Evolutionary conservation across 768 basidiomycete genomes (phyloP).

Genomic region (Naganishia randhawae): DNA sequence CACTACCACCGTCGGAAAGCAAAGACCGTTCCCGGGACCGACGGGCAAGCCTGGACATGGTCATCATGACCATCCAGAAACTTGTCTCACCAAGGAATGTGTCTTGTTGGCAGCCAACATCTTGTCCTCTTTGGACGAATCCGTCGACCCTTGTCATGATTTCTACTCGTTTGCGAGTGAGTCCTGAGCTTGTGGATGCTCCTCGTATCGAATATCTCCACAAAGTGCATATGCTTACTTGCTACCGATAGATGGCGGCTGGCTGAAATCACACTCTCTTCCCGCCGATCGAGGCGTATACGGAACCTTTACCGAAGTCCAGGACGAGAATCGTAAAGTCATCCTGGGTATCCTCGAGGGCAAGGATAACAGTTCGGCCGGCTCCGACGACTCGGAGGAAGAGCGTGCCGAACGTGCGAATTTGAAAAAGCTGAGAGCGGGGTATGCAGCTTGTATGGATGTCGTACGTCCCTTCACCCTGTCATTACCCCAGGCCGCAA

Average conservation of each 20-base stretch:
- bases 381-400: constrained; percentile 45
- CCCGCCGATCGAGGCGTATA: constrained; percentile 76
- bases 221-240: not conserved
- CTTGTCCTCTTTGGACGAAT: constrained; percentile 70
- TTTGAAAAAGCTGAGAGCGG: constrained; percentile 52
- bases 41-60: constrained; percentile 38
- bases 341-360: constrained; percentile 68
- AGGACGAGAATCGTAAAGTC: constrained; percentile 70
- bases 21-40: constrained; percentile 55
- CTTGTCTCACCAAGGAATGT: constrained; percentile 74
- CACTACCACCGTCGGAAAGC: constrained; percentile 35
- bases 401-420: constrained; percentile 58
- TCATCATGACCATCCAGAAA: constrained; percentile 52
- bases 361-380: constrained; percentile 22
- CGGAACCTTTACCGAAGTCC: constrained; percentile 68
- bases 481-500: not conserved
- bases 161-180: constrained; percentile 89
- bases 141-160: constrained; percentile 88
- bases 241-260: constrained; percentile 67
- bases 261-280: constrained; percentile 75
- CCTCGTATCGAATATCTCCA: not conserved
- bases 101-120: constrained; percentile 78
- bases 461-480: constrained; percentile 53
- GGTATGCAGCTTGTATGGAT: constrained; percentile 78
- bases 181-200: constrained; percentile 50